Percentiles rank a stretch among this genome's conserved stretches.
Evolutionary conservation across 768 basidiomycete species (phyloP).

Genomic region (Clitopilus passeckerianus): DNA sequence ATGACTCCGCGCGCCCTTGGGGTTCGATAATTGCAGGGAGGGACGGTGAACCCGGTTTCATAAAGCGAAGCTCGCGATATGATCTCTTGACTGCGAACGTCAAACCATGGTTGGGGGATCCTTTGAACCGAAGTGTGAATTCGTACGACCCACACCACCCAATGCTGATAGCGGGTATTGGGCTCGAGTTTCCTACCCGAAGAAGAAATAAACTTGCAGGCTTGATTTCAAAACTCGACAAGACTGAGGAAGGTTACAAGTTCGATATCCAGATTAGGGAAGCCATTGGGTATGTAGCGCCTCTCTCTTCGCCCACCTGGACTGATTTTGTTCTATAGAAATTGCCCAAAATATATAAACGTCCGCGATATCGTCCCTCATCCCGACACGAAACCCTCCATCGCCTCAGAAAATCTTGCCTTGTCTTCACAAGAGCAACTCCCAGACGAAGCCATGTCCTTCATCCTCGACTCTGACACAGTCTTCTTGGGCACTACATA

Average conservation of each 20-base stretch:
- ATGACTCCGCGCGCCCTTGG: slow-evolving; percentile 50
- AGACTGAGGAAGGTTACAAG: slow-evolving; percentile 19
- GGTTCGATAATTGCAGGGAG: slow-evolving; percentile 44
- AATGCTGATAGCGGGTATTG: slow-evolving; percentile 49
- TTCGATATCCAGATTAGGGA: slow-evolving; percentile 47
- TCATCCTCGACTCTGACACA: slow-evolving; percentile 47
- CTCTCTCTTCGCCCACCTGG: neutral
- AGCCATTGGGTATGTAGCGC: slow-evolving; percentile 45
- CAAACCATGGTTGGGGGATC: slow-evolving; percentile 51
- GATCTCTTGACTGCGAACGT: slow-evolving; percentile 34
- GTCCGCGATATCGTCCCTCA: slow-evolving; percentile 45
- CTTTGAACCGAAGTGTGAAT: slow-evolving; percentile 34
- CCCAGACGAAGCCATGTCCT: slow-evolving; percentile 41
- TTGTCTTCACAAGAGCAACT: slow-evolving; percentile 34
- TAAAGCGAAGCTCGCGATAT: slow-evolving; percentile 26
- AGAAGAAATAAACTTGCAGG: slow-evolving; percentile 64
- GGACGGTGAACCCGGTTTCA: slow-evolving; percentile 43
- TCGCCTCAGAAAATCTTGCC: slow-evolving; percentile 27
- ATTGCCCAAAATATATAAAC: slow-evolving; percentile 70
- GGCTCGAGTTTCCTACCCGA: slow-evolving; percentile 52
- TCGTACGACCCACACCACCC: neutral
- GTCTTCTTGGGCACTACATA: slow-evolving; percentile 54
- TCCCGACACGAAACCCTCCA: slow-evolving; percentile 28
- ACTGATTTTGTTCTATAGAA: slow-evolving; percentile 27
- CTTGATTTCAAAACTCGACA: slow-evolving; percentile 25